A percentile compares a stretch with the other conserved stretches of the same genome.
Conservation (phyloP, 306 rosid species). For the Quercus agrifolia region DNA sequence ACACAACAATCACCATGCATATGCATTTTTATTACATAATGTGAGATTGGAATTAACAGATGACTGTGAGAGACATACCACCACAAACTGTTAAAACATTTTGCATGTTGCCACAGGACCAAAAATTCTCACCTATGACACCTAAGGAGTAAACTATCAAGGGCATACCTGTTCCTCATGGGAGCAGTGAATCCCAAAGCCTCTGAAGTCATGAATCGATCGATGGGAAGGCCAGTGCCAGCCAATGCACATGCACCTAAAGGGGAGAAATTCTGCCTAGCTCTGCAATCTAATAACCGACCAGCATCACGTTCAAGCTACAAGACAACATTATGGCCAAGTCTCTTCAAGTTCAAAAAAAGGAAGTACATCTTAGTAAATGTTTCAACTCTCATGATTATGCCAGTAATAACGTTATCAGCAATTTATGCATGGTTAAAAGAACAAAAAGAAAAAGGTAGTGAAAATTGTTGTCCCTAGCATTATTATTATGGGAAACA, state of each 20-base stretch:
- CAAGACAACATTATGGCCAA: slow-evolving; percentile 28
- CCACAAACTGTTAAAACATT: neutral
- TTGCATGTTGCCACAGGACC: neutral
- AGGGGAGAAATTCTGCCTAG: slow-evolving; percentile 81
- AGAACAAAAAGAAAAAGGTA: too few relatives aligned
- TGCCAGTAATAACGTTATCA: neutral
- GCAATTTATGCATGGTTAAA: neutral
- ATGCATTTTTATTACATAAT: neutral
- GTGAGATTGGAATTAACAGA: neutral
- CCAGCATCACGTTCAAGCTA: slow-evolving; percentile 93
- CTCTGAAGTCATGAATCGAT: slow-evolving; percentile 89
- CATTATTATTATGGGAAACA: neutral
- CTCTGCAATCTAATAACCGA: slow-evolving; percentile 82
- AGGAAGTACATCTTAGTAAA: neutral
- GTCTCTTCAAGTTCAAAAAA: neutral
- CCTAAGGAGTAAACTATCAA: neutral
- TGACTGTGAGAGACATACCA: neutral
- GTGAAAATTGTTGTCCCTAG: too few relatives aligned
- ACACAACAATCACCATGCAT: neutral
- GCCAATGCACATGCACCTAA: slow-evolving; percentile 99
- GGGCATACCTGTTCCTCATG: slow-evolving; percentile 78
- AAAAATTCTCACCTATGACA: neutral
- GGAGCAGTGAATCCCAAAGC: slow-evolving; percentile 87
- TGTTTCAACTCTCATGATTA: neutral
- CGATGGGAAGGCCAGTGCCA: slow-evolving; percentile 98